phyloP scores from a whole-genome alignment of 306 rosid species.

The Trifolium subterraneum region DNA sequence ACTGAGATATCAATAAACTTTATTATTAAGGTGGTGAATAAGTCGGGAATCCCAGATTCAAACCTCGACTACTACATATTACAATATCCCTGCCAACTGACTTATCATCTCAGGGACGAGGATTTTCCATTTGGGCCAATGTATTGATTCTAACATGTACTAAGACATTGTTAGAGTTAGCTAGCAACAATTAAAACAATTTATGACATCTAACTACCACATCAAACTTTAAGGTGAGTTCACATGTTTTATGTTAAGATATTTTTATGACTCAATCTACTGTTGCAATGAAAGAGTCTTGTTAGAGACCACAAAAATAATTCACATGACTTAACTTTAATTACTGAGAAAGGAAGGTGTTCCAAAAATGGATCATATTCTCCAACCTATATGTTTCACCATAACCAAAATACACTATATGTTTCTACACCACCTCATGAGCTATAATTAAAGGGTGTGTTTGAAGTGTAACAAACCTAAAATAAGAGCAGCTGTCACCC shows the following conservation, averaged over 20 bases:
- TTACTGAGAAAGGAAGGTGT: neutral
- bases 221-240: slow-evolving; percentile 9
- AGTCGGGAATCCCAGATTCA: too few species aligned
- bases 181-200: slow-evolving; percentile 9
- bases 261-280: slow-evolving; percentile 6
- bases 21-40: too few species aligned
- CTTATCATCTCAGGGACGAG: too few species aligned
- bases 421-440: slow-evolving; percentile 10
- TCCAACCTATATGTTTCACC: slow-evolving; percentile 2
- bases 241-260: slow-evolving; percentile 8
- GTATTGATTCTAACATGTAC: neutral
- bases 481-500: slow-evolving; percentile 81
- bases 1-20: too few species aligned
- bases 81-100: too few species aligned
- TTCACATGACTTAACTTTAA: too few species aligned
- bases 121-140: too few species aligned
- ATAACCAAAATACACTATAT: neutral
- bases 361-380: slow-evolving; percentile 3
- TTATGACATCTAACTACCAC: neutral
- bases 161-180: neutral
- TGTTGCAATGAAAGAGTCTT: neutral
- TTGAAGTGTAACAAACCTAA: slow-evolving; percentile 56
- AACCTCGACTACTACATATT: too few species aligned
- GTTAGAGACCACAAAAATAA: neutral
- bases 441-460: neutral